phyloP scores from a whole-genome alignment of 2,329 filamentous ascomycete species.

The Cadophora gregata region DNA sequence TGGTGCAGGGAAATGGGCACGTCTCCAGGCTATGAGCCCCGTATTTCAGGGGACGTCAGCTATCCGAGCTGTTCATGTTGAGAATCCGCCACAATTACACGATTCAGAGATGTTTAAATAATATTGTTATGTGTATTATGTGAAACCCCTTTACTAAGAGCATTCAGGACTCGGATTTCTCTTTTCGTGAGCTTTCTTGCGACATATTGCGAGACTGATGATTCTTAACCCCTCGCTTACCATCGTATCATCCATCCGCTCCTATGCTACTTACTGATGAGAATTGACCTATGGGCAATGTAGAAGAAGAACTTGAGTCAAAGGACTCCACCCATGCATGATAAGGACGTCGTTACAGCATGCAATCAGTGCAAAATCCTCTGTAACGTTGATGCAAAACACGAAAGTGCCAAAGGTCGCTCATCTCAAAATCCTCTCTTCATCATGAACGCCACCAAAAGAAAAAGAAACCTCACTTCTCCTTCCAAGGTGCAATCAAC shows the following conservation, averaged over 20 bases:
- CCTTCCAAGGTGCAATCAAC: constrained; percentile 21
- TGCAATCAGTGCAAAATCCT: neutral
- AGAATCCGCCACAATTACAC: no score
- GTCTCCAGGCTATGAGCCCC: neutral
- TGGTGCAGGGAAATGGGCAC: neutral
- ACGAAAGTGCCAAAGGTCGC: neutral
- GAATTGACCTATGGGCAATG: neutral
- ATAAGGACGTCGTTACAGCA: neutral
- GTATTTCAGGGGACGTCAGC: no score
- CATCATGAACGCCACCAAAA: neutral
- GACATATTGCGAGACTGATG: neutral
- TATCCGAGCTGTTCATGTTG: no score
- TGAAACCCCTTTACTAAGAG: no score
- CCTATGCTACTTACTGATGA: neutral
- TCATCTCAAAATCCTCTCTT: neutral
- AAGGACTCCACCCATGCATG: neutral
- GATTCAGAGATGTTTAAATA: no score
- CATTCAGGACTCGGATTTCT: no score
- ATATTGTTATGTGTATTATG: no score
- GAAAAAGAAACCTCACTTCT: constrained; percentile 14
- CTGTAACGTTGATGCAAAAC: constrained; percentile 1
- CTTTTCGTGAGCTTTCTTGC: neutral
- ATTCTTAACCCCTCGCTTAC: neutral
- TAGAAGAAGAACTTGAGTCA: no score
- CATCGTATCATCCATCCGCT: neutral